Percentiles rank a stretch among this genome's conserved stretches.
Conservation (phyloP, 106 monocot species). For the Narthecium ossifragum region DNA sequence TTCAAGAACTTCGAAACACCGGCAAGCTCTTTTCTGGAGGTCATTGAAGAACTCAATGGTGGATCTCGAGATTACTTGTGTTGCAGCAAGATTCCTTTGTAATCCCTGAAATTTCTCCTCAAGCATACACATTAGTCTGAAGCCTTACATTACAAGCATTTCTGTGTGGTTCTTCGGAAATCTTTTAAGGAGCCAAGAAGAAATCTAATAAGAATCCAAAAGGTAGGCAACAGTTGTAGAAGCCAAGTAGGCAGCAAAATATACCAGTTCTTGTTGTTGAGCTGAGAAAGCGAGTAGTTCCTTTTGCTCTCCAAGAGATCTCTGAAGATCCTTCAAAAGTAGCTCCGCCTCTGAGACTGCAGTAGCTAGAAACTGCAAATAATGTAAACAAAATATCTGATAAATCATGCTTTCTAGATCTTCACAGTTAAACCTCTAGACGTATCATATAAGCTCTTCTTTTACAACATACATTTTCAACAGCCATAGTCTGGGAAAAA, state of each 20-base stretch:
- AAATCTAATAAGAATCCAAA: no score
- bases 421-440: neutral
- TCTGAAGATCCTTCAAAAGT: slow-evolving; percentile 33
- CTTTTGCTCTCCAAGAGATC: slow-evolving; percentile 43
- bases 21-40: slow-evolving; percentile 20
- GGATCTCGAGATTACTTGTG: slow-evolving; percentile 43
- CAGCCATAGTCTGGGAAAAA: slow-evolving; percentile 17
- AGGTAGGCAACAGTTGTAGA: no score
- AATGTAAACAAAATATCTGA: neutral
- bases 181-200: neutral
- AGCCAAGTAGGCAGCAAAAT: neutral
- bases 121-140: neutral
- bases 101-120: slow-evolving; percentile 26
- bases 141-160: no score
- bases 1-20: slow-evolving; percentile 22
- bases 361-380: slow-evolving; percentile 44
- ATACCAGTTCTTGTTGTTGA: slow-evolving; percentile 48
- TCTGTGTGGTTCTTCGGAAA: neutral
- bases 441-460: neutral
- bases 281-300: slow-evolving; percentile 32
- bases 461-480: slow-evolving; percentile 49
- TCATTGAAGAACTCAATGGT: slow-evolving; percentile 53
- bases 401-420: neutral
- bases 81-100: slow-evolving; percentile 36
- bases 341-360: slow-evolving; percentile 52